Evolutionary conservation across 192 early-diverging fungal species (phyloP), one percentile per base, ranked within the genome.

Genomic region (Rhizophagus prolifer): DNA sequence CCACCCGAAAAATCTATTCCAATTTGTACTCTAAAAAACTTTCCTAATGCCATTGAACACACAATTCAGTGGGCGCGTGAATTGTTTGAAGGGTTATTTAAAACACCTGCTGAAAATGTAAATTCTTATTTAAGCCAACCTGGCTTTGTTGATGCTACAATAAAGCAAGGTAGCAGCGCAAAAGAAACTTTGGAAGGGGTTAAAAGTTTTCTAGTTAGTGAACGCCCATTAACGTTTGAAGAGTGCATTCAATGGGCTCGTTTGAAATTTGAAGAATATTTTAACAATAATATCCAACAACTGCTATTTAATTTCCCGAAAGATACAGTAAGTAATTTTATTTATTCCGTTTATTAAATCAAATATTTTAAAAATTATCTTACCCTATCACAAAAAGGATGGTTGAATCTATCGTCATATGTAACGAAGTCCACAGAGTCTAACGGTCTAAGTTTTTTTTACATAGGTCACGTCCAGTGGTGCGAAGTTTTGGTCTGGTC

Each of bases 41-140:
- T 95, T 87, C 94, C 94, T 65, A 94, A 94, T 78, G 90, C 89
- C 16, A 95, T 95, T 70, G 92, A 94, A 83, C 92, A 94, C 81
- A 93, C 91, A 30, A 95, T 94, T 79, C 90, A 97, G 82, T 99
- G 98, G 98, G 94, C 95, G 12, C 95, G 98, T 70, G 97, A 99
- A 80, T 82, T 93, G 75, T 99, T 99, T 84, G 95, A 97, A 75
- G 97, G 95, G 0, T 85, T 96, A 75, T 99, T 98, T 88, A 86
- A 84, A 63, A 90, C 94, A 79, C 94, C 96, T 9, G 92, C 94
- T 4, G 96, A 98, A 81, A 97, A 94, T 84, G 96, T 95, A 72
- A 99, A 99, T 85, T 59, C 93, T 28, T 98, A 96, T 79, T 88
- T 99, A 50, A 92, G 90, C 65, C 90, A 95, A 63, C 82, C 91